Percentiles rank a stretch among this genome's conserved stretches.
Conservation (phyloP, 1,284 basidiomycete genomes). For the Trichosporon ovoides region DNA sequence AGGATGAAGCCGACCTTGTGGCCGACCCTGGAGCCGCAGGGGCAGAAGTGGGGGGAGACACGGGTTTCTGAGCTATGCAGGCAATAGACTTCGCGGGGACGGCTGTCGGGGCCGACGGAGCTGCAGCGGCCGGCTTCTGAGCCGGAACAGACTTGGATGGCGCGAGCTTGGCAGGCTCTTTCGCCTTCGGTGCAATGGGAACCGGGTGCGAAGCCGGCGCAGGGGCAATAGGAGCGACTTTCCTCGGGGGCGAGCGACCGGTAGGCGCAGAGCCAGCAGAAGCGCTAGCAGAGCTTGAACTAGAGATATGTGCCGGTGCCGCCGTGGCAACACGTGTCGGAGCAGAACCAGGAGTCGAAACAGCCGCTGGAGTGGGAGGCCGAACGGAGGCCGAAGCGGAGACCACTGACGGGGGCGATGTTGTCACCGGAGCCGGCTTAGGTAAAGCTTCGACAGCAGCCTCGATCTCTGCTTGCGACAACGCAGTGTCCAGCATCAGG, state of each 20-base stretch:
- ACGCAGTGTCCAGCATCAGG: slow-evolving; percentile 26
- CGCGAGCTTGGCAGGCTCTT: not conserved
- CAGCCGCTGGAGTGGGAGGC: not conserved
- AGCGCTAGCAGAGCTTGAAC: not conserved
- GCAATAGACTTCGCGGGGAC: not conserved
- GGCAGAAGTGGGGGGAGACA: slow-evolving; percentile 2
- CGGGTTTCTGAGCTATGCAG: not conserved
- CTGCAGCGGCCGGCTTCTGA: not conserved
- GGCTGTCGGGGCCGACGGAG: not conserved
- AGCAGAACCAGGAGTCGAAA: slow-evolving; percentile 7
- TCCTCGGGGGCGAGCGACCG: not conserved
- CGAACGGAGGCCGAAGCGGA: slow-evolving; percentile 2
- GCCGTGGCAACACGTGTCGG: not conserved
- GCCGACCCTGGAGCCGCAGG: slow-evolving; percentile 2
- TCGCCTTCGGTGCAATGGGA: slow-evolving; percentile 4
- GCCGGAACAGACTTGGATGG: not conserved
- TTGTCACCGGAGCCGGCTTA: not conserved
- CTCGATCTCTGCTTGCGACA: slow-evolving; percentile 31
- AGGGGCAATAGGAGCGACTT: not conserved
- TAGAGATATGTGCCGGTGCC: not conserved
- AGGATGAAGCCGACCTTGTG: not conserved
- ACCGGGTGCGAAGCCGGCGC: not conserved
- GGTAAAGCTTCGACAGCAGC: slow-evolving; percentile 6
- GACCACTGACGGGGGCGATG: not conserved
- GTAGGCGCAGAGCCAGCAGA: not conserved